Base-by-base conservation (phyloP, 1,284 basidiomycete genomes). In the Pyrrhoderma noxium region DNA sequence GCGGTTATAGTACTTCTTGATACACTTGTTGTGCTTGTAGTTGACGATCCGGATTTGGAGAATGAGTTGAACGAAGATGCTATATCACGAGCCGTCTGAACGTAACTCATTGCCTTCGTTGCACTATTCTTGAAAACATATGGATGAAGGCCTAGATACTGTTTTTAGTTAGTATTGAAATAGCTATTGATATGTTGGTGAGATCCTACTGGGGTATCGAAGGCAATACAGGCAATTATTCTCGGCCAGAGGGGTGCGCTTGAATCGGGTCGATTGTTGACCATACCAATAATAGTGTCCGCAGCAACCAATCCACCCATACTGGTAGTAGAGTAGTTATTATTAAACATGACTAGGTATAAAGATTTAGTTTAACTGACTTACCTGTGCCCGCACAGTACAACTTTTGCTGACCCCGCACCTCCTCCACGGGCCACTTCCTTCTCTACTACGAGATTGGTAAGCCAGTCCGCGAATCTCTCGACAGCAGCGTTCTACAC, bases 251-350 rank as follows among this genome's bases (percentile, higher is more conserved):
- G 65, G 0, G 85, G 83, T 1, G 79, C 76, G n/a, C 62, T 59
- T 45, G 65, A 67, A 58, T 89, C 83, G 9, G 81, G 76, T 18
- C 82, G 69, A 27, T 82, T 74, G 14, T 73, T 70, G 18, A 81
- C 73, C 55, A 95, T 88, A 58, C 83, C 85, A 22, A 87, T 68
- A 19, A 93, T 70, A 1, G 89, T 80, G 60, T 97, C 93, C 1
- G 92, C 89, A 22, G 88, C 86, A 0, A 97, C 75, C 13, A 94
- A 68, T 2, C 91, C 91, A 11, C 91, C 91, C 91, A 95, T 95
- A 60, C 91, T 93, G 59, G 16, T 46, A 34, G 46, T 19, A 7
- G 38, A 11, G 36, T 5, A 22, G 34, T 18, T 42, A 5, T 18
- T 7, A 8, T 40, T 22, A 22, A 14, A 7, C 14, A 5, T 5